Evolutionary conservation across 345 rosid genomes (phyloP).

Genomic region (Corchorus capsularis): DNA sequence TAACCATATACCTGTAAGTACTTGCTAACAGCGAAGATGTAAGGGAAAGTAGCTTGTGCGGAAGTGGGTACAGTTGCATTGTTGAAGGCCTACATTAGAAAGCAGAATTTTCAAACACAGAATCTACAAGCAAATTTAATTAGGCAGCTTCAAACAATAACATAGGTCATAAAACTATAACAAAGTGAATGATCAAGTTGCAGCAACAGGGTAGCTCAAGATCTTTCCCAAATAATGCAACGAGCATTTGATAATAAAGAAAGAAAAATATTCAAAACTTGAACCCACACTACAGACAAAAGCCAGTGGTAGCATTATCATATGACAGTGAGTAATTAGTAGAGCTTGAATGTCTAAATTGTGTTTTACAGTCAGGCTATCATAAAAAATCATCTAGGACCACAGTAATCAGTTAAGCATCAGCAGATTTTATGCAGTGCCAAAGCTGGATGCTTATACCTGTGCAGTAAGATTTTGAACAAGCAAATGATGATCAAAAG

Average conservation of each 20-base stretch:
- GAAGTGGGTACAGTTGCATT: conserved; percentile 77
- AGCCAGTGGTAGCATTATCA: neutral
- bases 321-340: neutral
- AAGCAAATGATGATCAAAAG: conserved; percentile 62
- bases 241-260: neutral
- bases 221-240: conserved; percentile 1
- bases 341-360: neutral
- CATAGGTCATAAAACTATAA: neutral
- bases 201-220: neutral
- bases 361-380: neutral
- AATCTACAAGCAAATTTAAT: conserved; percentile 4
- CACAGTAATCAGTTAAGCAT: neutral
- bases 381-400: neutral
- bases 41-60: conserved; percentile 84
- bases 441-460: conserved; percentile 37
- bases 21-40: conserved; percentile 79
- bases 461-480: conserved; percentile 85
- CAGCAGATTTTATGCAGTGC: neutral
- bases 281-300: neutral
- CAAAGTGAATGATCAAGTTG: conserved; percentile 3
- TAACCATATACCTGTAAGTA: conserved; percentile 64
- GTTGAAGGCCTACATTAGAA: conserved; percentile 61
- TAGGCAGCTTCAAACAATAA: neutral
- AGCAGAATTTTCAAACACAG: conserved; percentile 14
- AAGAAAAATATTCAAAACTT: neutral